A percentile compares a stretch with the other conserved stretches of the same genome.
Conservation (phyloP, 768 basidiomycete genomes). For the Harrya chromipes region DNA sequence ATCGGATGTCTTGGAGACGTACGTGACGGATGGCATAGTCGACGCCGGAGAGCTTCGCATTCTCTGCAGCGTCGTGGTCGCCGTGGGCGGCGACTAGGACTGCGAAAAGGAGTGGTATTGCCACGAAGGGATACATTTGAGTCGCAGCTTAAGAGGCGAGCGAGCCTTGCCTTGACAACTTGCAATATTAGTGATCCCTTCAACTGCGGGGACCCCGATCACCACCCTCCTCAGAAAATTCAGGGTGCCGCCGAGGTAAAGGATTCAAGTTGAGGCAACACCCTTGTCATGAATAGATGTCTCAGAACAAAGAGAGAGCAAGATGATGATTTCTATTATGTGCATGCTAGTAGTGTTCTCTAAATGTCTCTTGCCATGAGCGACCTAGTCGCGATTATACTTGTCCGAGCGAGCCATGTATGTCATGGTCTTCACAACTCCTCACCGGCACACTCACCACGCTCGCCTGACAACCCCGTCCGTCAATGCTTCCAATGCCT, state of each 20-base stretch:
- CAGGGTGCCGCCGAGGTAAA: too few relatives aligned
- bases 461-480: conserved; percentile 63
- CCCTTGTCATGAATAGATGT: too few relatives aligned
- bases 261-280: too few relatives aligned
- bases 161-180: background rate
- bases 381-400: too few relatives aligned
- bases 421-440: background rate
- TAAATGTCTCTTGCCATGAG: too few relatives aligned
- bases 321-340: background rate
- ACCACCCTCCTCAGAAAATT: too few relatives aligned
- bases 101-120: conserved; percentile 38
- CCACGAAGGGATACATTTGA: conserved; percentile 47
- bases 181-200: background rate
- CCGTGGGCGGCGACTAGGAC: conserved; percentile 52
- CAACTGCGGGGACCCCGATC: conserved; percentile 18
- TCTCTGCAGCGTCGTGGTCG: conserved; percentile 56
- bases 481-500: conserved; percentile 70
- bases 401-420: background rate
- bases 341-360: conserved; percentile 1
- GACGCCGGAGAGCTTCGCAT: conserved; percentile 45
- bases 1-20: conserved; percentile 36
- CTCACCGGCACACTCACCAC: conserved; percentile 33
- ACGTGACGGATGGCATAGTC: conserved; percentile 90
- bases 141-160: conserved; percentile 10
- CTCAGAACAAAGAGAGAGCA: too few relatives aligned